Conservation (phyloP, 2,329 filamentous ascomycete species). For the Sporothrix pallida region DNA sequence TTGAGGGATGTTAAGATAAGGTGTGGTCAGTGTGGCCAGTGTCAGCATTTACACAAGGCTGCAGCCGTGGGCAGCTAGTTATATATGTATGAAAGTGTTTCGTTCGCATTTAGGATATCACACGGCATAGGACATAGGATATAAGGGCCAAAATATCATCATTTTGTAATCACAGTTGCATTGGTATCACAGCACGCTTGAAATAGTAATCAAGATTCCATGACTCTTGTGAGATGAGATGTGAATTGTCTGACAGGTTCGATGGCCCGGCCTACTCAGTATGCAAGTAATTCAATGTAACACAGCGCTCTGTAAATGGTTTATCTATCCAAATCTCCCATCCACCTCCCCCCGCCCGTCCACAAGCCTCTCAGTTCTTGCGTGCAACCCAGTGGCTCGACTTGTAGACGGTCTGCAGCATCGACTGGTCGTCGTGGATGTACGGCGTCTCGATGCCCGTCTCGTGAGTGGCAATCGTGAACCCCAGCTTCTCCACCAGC, state of each 20-base stretch:
- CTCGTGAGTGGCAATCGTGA: slow-evolving; percentile 70
- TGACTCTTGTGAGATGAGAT: neutral
- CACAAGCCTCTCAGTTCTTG: slow-evolving; percentile 56
- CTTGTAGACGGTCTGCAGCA: slow-evolving; percentile 82
- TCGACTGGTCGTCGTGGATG: slow-evolving; percentile 81
- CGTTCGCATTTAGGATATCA: slow-evolving; percentile 13
- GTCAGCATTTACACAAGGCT: neutral
- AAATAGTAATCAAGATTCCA: neutral
- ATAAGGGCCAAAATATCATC: slow-evolving; percentile 2
- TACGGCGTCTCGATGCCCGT: slow-evolving; percentile 75
- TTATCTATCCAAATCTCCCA: no score
- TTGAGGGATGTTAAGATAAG: neutral
- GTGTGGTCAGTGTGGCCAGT: neutral
- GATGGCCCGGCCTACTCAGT: neutral
- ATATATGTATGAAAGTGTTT: neutral
- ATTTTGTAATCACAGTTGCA: neutral
- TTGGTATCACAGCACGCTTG: neutral
- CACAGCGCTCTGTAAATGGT: no score
- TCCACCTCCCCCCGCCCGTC: no score
- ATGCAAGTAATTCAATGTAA: no score
- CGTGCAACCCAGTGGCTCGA: slow-evolving; percentile 86
- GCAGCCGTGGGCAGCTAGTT: neutral
- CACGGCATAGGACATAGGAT: neutral
- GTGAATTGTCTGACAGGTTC: neutral
- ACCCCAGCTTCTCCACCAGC: slow-evolving; percentile 76